Base-by-base conservation (phyloP, 768 basidiomycete genomes). In the Termitomyces sp. region DNA sequence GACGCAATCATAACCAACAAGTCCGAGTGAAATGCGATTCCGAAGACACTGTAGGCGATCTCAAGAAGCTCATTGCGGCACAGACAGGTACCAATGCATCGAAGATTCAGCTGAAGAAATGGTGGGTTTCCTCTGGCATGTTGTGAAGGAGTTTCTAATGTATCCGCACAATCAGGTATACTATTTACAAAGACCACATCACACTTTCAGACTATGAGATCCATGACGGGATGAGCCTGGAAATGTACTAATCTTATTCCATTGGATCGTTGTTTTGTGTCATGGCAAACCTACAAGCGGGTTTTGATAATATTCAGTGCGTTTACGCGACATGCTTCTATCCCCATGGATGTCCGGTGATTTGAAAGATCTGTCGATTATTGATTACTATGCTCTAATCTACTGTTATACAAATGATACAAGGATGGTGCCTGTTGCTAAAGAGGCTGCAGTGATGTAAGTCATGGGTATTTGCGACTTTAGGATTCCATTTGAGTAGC, bases 61-160 rank as follows among this genome's bases (percentile, higher is more conserved):
- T 99, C 60, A 98, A 98, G 81, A 89, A 89, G 71, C 86, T 99
- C 58, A 98, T 99, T 63, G 96, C 89, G 1, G 96, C 94, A 0
- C 97, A 99, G 71, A 97, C 84, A 0, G 97, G 97, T 53, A 97
- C 96, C 15, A 84, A 92, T 66, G 65, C 74, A 4, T 73, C 71
- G 35, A 98, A 96, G 82, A 96, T 99, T 57, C 82, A 86, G 66
- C 75, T 99, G 52, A 98, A 97, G 87, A 98, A 98, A 81, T 98
- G 95, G 97, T 92, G 62, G 57, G 87, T 71, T 21, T 33, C 41
- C 30, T 31, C 51, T 11, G 28, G 14, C 43, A 45, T 35, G 12
- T 21, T 23, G 15, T 45, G 26, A 19, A 50, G n/a, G 43, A 3
- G 28, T 26, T 38, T 42, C 19, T 56, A 53, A 44, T 55, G 19